Evolutionary conservation across 164 flowering plant genomes (phyloP).

Genomic region (Brasenia schreberi): DNA sequence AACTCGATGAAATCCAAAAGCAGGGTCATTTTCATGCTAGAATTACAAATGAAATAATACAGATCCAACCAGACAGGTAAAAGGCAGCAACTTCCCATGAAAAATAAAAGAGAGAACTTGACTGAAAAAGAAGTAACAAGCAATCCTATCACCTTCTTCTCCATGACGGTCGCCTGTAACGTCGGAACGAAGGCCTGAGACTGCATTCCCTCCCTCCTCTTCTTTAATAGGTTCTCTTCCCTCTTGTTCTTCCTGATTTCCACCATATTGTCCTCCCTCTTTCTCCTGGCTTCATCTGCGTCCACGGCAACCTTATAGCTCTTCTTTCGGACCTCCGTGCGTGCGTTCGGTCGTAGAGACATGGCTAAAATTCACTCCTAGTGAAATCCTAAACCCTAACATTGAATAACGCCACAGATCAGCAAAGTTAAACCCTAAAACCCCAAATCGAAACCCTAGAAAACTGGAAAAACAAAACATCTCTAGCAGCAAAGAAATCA

Average conservation of each 20-base stretch:
- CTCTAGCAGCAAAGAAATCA: background rate
- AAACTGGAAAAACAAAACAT: no score
- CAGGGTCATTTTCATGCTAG: no score
- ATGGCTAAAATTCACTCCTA: conserved; percentile 6
- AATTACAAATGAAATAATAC: no score
- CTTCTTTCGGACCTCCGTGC: conserved; percentile 65
- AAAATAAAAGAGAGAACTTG: no score
- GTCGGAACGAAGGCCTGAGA: conserved; percentile 25
- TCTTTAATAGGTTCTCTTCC: conserved; percentile 61
- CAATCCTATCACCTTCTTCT: conserved; percentile 29
- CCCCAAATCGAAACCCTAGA: background rate
- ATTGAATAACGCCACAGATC: background rate
- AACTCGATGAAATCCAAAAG: no score
- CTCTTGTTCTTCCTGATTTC: conserved; percentile 73
- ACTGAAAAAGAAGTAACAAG: no score
- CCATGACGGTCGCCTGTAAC: conserved; percentile 24
- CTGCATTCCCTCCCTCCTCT: conserved; percentile 64
- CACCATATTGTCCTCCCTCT: conserved; percentile 74
- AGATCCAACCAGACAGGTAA: no score
- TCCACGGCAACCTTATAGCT: conserved; percentile 83
- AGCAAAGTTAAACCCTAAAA: background rate
- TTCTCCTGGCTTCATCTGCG: conserved; percentile 66
- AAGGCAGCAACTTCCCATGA: no score
- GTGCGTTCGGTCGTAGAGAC: conserved; percentile 65
- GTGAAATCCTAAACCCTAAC: background rate